Base-by-base conservation (phyloP, 2,329 filamentous ascomycete species). In the Blumeria graminis region DNA sequence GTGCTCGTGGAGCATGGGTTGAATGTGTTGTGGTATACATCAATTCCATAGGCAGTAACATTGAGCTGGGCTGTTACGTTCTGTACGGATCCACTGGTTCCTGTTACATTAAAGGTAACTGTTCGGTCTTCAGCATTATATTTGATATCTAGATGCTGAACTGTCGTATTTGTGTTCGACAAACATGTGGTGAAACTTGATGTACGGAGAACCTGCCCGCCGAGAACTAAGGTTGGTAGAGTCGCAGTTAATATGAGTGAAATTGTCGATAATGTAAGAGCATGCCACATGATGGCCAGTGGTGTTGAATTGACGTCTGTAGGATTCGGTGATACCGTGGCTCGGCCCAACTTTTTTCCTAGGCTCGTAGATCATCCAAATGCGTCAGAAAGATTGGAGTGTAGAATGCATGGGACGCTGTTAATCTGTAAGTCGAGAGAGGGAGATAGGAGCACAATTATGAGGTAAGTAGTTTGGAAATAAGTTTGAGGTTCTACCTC, bases 41-140 rank as follows among this genome's bases (percentile, higher is more conserved):
- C 69, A 58, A 78, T 78, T 58, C 92, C 92, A 65, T 96, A 96
- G 8, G 90, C 90, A 16, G 14, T 55, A 13, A 56, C 55, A 18
- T 56, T 56, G 3, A 56, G 34, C 4, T 56, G 22, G 35, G 63
- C 64, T 2, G 62, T 64, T 3, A 71, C 62, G 55, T 62, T 62
- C 45, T 63, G 36, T 11, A 57, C 56, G 14, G 57, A 14, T 71
- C 71, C 13, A 87, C 89, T 95, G 58, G 76, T 80, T 59, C 90
- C 92, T 36, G 81, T 78, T 22, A 95, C 77, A 66, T 96, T 81
- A 69, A 95, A 96, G 3, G 71, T 77, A 59, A 96, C 76, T 53
- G 76, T 76, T 66, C 84, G 81, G 58, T 81, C 80, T 58, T 76
- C 74, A 61, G 82, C 81, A 72, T 94, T 78, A 71, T 93, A 96